These are phyloP conservation scores for Stagonosporopsis tanaceti DNA, from an alignment of 2,329 filamentous ascomycete genomes.

Conservation along the genomic window DNA sequence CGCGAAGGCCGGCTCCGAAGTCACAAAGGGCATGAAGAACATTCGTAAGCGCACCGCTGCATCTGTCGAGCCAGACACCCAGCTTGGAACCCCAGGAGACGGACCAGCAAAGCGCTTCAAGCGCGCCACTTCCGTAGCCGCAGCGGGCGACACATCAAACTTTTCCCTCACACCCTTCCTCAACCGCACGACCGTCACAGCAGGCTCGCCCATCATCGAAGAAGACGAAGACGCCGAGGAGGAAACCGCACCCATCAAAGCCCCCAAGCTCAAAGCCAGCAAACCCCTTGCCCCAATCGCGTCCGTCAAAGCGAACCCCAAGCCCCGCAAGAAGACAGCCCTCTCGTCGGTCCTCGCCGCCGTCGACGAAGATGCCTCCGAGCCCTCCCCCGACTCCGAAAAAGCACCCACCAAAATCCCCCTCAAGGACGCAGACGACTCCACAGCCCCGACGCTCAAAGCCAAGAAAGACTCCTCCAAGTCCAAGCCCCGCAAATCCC, in stretches of 20 bases:
- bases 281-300: conserved; percentile 56
- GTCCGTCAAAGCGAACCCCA: conserved; percentile 55
- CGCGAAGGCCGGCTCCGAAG: conserved; percentile 38
- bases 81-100: conserved; percentile 59
- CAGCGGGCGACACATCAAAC: conserved; percentile 83
- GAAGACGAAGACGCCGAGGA: conserved; percentile 37
- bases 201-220: conserved; percentile 53
- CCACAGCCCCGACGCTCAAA: conserved; percentile 39
- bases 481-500: conserved; percentile 56
- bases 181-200: conserved; percentile 72
- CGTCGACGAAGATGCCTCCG: conserved; percentile 54
- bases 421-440: conserved; percentile 45
- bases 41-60: conserved; percentile 53
- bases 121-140: conserved; percentile 61
- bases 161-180: conserved; percentile 96
- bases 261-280: conserved; percentile 50
- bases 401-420: conserved; percentile 38
- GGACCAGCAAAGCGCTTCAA: conserved; percentile 56
- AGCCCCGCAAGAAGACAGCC: conserved; percentile 51
- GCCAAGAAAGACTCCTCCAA: conserved; percentile 37
- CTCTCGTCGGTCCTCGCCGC: conserved; percentile 51
- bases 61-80: conserved; percentile 57
- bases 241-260: conserved; percentile 27
- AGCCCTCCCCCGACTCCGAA: conserved; percentile 47
- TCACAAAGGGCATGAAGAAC: conserved; percentile 50